phyloP scores from a whole-genome alignment of 495 filamentous ascomycete species.

The Daldinia caldariorum region DNA sequence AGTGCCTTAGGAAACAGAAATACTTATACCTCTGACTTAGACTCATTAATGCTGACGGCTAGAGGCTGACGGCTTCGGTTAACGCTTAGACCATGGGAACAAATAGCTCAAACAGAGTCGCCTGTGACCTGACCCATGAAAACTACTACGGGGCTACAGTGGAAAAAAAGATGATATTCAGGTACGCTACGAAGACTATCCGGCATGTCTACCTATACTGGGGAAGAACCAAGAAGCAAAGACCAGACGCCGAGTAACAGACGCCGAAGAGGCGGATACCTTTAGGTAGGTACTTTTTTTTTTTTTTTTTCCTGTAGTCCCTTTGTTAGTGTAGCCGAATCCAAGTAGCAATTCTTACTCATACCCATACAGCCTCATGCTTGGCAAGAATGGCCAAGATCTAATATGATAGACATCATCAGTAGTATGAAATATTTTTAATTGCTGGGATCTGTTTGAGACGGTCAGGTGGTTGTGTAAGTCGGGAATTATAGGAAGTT shows the following conservation, averaged over 20 bases:
- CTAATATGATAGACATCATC: not conserved
- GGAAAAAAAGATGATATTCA: not conserved
- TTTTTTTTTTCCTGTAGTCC: constrained; percentile 9
- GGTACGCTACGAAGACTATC: constrained; percentile 18
- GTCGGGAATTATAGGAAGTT: constrained; percentile 45
- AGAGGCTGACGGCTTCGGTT: constrained; percentile 10
- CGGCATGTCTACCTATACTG: constrained; percentile 12
- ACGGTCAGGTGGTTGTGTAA: constrained; percentile 40
- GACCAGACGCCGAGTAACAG: constrained; percentile 29
- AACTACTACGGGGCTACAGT: constrained; percentile 1
- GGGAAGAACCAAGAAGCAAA: constrained; percentile 6
- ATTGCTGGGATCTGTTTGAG: constrained; percentile 17
- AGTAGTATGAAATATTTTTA: not conserved
- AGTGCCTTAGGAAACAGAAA: constrained; percentile 31
- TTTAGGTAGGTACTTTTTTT: too few relatives aligned
- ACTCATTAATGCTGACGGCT: constrained; percentile 8
- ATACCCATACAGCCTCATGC: constrained; percentile 40
- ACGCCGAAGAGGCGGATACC: constrained; percentile 16
- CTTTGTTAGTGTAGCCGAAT: constrained; percentile 23
- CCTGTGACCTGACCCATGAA: not conserved
- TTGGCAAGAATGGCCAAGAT: constrained; percentile 30
- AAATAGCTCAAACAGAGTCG: constrained; percentile 27
- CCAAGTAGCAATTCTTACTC: constrained; percentile 37
- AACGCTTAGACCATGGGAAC: constrained; percentile 12
- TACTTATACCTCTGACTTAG: constrained; percentile 39